Base-by-base conservation (phyloP, 2,329 filamentous ascomycete genomes). In the Amauroascus niger region DNA sequence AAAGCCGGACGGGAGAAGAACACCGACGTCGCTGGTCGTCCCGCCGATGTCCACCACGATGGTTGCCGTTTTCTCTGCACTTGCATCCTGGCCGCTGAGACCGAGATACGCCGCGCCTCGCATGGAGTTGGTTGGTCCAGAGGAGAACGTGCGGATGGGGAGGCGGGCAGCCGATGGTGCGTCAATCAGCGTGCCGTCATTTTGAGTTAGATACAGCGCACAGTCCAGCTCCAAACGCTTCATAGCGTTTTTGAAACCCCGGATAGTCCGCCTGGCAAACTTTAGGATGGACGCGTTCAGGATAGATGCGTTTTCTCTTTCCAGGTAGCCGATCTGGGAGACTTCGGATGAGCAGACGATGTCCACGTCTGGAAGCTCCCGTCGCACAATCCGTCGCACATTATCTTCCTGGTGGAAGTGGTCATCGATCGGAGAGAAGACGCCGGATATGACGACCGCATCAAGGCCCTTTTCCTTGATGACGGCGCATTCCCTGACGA, bases 1-100 rank as follows among this genome's bases (percentile, higher is more conserved):
- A 45, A 82, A 82, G 0, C 80, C 80, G 1, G 75, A 80, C 0
- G 78, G 74, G 1, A 81, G 68, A 1, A 83, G 64, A 0, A 79
- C 71, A 24, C 79, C 79, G 7, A 82, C 76, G 62, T 83, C 80
- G 1, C 79, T 79, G 0, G 79, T 83, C 0, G 80, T 83, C 14
- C 80, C 80, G 6, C 80, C 80, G 26, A 83, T 74, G 59, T 83
- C 80, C 1, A 81, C 72, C 0, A 81, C 78, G 41, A 81, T 70
- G 8, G 57, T 57, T 35, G 57, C 57, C 9, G 57, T 56, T 20
- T 52, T 51, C 22, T 55, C 50, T 14, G 24, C 35, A 3, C 43
- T 39, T n/a, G 5, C 48, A n/a, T 49, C 41, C 6, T 50, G 46
- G 24, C 37, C 50, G 30, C n/a, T 46, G 11, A 61, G 39, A 3